These are phyloP conservation scores for Ehretia macrophylla DNA, from an alignment of 257 asterid genomes.

Conservation along the genomic window DNA sequence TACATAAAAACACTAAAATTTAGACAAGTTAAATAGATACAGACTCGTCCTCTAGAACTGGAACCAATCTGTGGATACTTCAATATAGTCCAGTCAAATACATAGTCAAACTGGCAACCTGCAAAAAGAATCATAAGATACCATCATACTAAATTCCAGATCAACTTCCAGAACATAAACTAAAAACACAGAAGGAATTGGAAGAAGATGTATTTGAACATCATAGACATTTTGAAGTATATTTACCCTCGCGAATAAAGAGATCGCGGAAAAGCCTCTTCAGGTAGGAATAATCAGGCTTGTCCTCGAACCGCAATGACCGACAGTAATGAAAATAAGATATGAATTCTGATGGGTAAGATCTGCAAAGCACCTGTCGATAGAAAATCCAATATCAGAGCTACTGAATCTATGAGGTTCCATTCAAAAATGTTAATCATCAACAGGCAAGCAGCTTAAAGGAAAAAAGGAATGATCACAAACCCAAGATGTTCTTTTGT, in stretches of 20 bases:
- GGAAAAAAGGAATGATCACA: no score
- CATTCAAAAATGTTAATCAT: not conserved
- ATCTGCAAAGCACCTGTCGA: slow-evolving; percentile 81
- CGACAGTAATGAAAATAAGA: slow-evolving; percentile 93
- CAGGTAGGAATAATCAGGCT: slow-evolving; percentile 87
- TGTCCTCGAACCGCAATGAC: slow-evolving; percentile 80
- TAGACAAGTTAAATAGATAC: slow-evolving; percentile 13
- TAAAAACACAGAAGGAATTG: slow-evolving; percentile 2
- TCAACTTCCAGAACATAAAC: slow-evolving; percentile 5
- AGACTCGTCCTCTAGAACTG: slow-evolving; percentile 58
- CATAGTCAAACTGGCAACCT: slow-evolving; percentile 86
- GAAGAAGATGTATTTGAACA: not conserved
- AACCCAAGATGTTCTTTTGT: not conserved
- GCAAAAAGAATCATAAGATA: slow-evolving; percentile 13
- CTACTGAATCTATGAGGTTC: not conserved
- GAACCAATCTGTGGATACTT: slow-evolving; percentile 83
- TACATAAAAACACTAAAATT: not conserved
- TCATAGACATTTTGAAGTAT: not conserved
- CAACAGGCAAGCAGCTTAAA: not conserved
- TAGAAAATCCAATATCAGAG: slow-evolving; percentile 1
- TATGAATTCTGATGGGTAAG: slow-evolving; percentile 79
- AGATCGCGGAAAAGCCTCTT: slow-evolving; percentile 83
- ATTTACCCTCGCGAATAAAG: slow-evolving; percentile 75
- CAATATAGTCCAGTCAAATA: slow-evolving; percentile 89
- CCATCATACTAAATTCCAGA: not conserved